Conservation (phyloP, 441 rosid species). For the Metrosideros polymorpha region DNA sequence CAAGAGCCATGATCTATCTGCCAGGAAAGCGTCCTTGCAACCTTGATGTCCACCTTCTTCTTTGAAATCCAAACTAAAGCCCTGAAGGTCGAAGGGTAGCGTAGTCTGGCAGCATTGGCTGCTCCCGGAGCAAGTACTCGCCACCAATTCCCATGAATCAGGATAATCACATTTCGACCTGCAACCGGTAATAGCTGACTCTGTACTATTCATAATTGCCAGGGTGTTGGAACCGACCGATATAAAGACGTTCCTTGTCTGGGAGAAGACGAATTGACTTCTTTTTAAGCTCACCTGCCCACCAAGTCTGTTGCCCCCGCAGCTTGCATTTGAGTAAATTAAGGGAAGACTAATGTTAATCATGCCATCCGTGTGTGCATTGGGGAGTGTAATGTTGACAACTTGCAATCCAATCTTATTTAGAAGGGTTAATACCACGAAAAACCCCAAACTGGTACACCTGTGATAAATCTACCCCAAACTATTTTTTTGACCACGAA, state of each 20-base stretch:
- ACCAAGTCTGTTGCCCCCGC: neutral
- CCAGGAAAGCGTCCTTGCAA: neutral
- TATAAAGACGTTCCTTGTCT: neutral
- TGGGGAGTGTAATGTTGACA: neutral
- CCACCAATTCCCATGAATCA: too few relatives aligned
- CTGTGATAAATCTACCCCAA: too few relatives aligned
- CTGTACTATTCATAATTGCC: neutral
- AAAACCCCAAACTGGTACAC: too few relatives aligned
- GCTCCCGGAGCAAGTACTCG: accelerated
- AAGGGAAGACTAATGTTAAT: neutral
- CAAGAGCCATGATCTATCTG: neutral
- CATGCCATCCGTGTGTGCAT: neutral
- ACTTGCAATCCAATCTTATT: neutral
- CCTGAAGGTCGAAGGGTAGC: accelerated
- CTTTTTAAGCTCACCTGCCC: neutral
- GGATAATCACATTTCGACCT: neutral
- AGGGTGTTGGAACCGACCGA: neutral
- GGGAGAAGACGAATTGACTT: neutral
- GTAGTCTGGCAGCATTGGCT: accelerated
- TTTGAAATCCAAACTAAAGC: neutral
- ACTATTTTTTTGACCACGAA: too few relatives aligned
- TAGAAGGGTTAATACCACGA: too few relatives aligned
- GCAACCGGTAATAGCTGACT: neutral
- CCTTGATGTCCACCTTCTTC: neutral
- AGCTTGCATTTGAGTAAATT: neutral